Conservation (phyloP, 768 basidiomycete genomes). For the Mycena pura region DNA sequence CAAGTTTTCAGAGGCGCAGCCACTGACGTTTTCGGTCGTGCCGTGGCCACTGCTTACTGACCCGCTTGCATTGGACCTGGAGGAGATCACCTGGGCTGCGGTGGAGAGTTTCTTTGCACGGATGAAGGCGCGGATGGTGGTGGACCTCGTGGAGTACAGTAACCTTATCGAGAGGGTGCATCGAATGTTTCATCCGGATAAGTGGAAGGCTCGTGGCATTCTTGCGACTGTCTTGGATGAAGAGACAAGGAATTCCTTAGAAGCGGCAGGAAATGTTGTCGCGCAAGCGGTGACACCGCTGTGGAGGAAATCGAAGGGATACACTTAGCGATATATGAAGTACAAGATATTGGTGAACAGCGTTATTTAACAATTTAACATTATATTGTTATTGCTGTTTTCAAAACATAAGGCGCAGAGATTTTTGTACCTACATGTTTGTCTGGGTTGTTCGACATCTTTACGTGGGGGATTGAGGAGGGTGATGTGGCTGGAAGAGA, state of each 20-base stretch:
- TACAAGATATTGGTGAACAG: no score
- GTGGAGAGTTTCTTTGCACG: conserved; percentile 62
- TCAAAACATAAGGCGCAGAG: no score
- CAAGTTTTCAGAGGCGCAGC: conserved; percentile 32
- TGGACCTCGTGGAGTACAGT: conserved; percentile 50
- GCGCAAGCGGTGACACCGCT: conserved; percentile 65
- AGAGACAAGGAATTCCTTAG: conserved; percentile 46
- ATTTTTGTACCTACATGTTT: no score
- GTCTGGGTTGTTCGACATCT: no score
- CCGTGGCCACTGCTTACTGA: conserved; percentile 30
- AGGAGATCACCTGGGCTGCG: conserved; percentile 58
- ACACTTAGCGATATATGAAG: no score
- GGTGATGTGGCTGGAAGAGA: no score
- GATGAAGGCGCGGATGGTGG: conserved; percentile 33
- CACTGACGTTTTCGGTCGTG: conserved; percentile 24
- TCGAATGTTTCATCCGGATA: conserved; percentile 63
- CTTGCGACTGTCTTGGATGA: conserved; percentile 52
- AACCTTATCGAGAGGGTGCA: conserved; percentile 59
- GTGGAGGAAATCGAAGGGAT: conserved; percentile 47
- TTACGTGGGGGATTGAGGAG: no score
- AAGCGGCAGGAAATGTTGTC: conserved; percentile 60
- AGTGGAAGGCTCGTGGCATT: conserved; percentile 59
- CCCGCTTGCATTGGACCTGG: conserved; percentile 41
- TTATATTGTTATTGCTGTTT: no score
- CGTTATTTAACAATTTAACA: no score